Conservation (phyloP, 176 grass and related monocot genomes). For the maize (Zea mays) region DNA sequence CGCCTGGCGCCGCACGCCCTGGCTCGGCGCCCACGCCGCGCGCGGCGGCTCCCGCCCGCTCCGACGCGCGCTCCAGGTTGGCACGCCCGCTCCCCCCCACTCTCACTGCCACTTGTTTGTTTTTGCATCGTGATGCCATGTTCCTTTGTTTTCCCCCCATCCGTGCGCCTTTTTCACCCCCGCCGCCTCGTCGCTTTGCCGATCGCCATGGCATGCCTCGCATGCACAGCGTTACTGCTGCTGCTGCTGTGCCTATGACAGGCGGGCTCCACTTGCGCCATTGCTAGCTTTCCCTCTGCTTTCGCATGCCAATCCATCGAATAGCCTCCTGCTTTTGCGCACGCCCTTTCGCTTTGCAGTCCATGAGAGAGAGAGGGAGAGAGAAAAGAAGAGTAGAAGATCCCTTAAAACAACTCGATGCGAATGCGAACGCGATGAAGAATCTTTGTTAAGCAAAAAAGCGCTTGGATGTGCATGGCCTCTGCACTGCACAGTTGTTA, state of each 20-base stretch:
- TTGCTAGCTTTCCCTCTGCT: neutral
- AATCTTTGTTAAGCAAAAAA: conserved; percentile 47
- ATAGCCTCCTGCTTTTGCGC: conserved; percentile 36
- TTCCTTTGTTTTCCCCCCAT: neutral
- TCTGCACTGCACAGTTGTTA: conserved; percentile 36
- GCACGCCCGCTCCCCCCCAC: conserved; percentile 1
- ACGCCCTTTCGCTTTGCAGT: conserved; percentile 36
- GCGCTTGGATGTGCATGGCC: conserved; percentile 26
- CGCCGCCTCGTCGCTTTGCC: conserved; percentile 25
- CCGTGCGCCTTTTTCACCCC: neutral
- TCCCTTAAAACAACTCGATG: conserved; percentile 30
- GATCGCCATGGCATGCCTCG: conserved; percentile 43
- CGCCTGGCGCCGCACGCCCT: conserved; percentile 92
- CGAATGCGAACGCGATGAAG: conserved; percentile 27
- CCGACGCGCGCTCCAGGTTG: conserved; percentile 88
- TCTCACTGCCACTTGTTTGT: neutral
- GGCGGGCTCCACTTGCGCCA: conserved; percentile 4
- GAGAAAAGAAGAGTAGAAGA: neutral
- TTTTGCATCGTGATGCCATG: conserved; percentile 36
- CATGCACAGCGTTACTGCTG: conserved; percentile 39
- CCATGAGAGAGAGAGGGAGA: neutral
- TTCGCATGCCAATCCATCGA: conserved; percentile 25
- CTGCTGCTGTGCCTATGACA: conserved; percentile 37
- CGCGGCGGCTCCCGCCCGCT: conserved; percentile 78
- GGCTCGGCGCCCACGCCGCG: conserved; percentile 91